Evolutionary conservation across 2,329 filamentous ascomycete genomes (phyloP), one percentile per base, ranked within the genome.

Genomic region (Raffaelea deltoideospora): DNA sequence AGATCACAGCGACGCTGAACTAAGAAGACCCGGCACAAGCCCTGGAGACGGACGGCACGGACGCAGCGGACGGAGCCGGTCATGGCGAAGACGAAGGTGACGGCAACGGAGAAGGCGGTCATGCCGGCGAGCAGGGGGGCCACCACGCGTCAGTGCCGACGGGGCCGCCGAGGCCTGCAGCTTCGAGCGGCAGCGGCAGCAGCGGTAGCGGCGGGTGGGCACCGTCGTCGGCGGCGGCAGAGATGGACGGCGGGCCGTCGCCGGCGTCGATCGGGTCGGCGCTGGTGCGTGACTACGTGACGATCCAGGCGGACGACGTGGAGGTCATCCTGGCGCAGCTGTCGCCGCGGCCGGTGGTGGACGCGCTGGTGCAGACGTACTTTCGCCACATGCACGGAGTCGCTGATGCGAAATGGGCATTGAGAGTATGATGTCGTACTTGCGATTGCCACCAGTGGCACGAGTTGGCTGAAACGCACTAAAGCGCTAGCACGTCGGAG

Each of bases 281-380:
- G 1, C 46, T 49, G 3, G 51, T 48, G 1, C 47, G 49, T 0
- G 51, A 53, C 33, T 53, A 51, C 26, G 50, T 47, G 1, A 47
- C 45, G 4, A 48, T 47, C 17, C 45, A 47, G 0, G 38, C 38
- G 0, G 40, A 44, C 3, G 49, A 51, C 1, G 48, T 53, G 37
- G 50, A 55, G 13, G 50, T 54, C 11, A 47, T 50, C 0, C 41
- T 56, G 1, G 34, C 41, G 3, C 43, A 51, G 3, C 46, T 56
- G 0, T 53, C 53, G 0, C n/a, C 50, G 0, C 46, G 51, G 3
- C 39, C 49, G 3, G 39, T 46, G 1, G 39, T 56, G 1, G 53
- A 59, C 11, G 33, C 41, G 2, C 42, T 59, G n/a, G 45, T 58
- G 3, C 45, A 50, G 10, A 51, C 53, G 0, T 59, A 55, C 36